Conservation (phyloP, 768 basidiomycete species). For the Termitomyces sp. region DNA sequence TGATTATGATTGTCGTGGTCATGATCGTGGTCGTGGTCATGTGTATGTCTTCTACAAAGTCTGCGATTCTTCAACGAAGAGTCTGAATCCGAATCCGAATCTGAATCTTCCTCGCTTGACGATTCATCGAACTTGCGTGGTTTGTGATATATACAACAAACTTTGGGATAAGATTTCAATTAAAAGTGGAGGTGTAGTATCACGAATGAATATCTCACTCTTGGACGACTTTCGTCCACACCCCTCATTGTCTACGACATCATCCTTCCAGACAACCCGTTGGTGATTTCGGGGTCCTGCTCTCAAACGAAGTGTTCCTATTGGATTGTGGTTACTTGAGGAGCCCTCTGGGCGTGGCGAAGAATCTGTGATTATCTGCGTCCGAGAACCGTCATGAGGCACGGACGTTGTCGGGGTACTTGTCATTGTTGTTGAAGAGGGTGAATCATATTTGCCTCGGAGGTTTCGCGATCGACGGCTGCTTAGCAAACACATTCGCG, state of each 20-base stretch:
- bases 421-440: conserved; percentile 9
- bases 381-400: conserved; percentile 52
- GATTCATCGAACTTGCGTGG: conserved; percentile 80
- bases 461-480: neutral
- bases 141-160: conserved; percentile 94
- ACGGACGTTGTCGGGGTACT: conserved; percentile 34
- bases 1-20: neutral
- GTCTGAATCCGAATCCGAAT: conserved; percentile 39
- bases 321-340: conserved; percentile 13
- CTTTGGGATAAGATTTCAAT: conserved; percentile 35
- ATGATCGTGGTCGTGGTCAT: conserved; percentile 8
- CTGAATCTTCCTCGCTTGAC: conserved; percentile 59
- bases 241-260: conserved; percentile 88
- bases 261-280: conserved; percentile 79
- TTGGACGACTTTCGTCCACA: conserved; percentile 90
- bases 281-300: conserved; percentile 47
- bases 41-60: conserved; percentile 3
- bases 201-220: conserved; percentile 49
- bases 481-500: neutral
- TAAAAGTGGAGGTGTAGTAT: neutral
- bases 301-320: conserved; percentile 51
- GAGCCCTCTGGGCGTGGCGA: conserved; percentile 16
- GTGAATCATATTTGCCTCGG: no score
- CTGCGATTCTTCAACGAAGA: conserved; percentile 20
- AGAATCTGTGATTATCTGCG: conserved; percentile 42